Evolutionary conservation across 1,139 yeast species (phyloP).

Genomic region (Nakaseomyces sp.): DNA sequence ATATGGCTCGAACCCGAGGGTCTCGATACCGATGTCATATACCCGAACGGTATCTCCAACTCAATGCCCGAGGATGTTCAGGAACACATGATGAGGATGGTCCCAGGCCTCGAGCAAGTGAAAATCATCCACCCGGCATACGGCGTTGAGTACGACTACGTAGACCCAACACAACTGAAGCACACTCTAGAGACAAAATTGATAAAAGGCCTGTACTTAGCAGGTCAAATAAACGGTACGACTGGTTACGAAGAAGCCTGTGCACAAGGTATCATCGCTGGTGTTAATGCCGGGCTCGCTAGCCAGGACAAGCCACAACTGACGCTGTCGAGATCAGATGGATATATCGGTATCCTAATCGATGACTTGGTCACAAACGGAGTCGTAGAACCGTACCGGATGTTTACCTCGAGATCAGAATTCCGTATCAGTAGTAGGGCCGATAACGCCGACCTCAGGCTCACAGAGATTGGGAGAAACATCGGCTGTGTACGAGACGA

Average conservation of each 20-base stretch:
- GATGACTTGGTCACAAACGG: conserved; percentile 95
- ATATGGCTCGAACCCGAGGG: conserved; percentile 99
- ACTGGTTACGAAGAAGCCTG: conserved; percentile 99
- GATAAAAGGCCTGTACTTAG: conserved; percentile 71
- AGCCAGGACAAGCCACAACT: conserved; percentile 38
- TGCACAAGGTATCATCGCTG: conserved; percentile 92
- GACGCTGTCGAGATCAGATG: conserved; percentile 64
- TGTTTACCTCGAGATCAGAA: conserved; percentile 96
- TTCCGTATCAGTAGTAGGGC: conserved; percentile 82
- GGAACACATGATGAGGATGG: conserved; percentile 57
- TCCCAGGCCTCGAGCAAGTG: conserved; percentile 86
- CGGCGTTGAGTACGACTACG: conserved; percentile 95
- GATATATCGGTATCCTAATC: conserved; percentile 83
- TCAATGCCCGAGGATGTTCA: conserved; percentile 97
- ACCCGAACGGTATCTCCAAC: conserved; percentile 93
- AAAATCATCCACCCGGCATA: conserved; percentile 89
- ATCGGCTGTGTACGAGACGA: conserved; percentile 59
- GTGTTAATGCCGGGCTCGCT: conserved; percentile 66
- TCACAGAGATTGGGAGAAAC: conserved; percentile 60
- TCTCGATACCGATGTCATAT: conserved; percentile 68
- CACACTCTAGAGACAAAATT: conserved; percentile 74
- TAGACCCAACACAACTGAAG: conserved; percentile 82
- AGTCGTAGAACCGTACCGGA: conserved; percentile 93
- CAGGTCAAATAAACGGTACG: conserved; percentile 98
- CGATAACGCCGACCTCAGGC: conserved; percentile 84